Evolutionary conservation across 768 basidiomycete genomes (phyloP), one percentile per base, ranked within the genome.

Genomic region (Floccularia luteovirens): DNA sequence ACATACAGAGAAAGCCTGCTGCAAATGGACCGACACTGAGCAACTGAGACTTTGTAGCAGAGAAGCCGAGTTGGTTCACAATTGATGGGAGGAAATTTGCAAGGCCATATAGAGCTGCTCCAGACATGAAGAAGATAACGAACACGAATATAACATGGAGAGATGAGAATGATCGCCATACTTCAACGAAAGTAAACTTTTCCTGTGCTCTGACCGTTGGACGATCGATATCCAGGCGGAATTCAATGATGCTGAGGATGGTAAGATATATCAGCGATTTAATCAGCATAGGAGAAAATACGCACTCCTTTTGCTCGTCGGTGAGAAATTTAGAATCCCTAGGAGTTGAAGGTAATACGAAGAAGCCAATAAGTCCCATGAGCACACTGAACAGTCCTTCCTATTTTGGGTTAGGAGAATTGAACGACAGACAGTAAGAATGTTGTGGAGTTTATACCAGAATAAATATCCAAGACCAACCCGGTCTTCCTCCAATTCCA

Each of bases 381-480:
- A 72, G 38, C 31, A 68, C 54, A 1, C 74, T 73, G 49, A 80
- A 72, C 0, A 67, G 53, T 1, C 79, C 79, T 47, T 62, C 61
- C 63, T 63, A 36, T 14, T 34, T 31, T 14, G 20, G 25, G 19
- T 22, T 35, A 11, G 17, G 6, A 17, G 22, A n/a, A 3, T 19
- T 19, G 22, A 17, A 24, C 3, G 31, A 14, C 12, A 12, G 21
- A 23, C 3, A n/a, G 10, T 17, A 20, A 2, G 5, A 38, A 20
- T 19, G 14, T 12, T 23, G 19, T 33, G 14, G 19, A 12, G 13
- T 11, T 28, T 51, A 19, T 43, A 74, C 72, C 13, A 76, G 31
- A 27, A 76, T 75, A 47, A 77, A 75, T 42, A 77, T 71, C 78
- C 75, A 80, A 12, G 71, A 62, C 81, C 80, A 83, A 0, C 75